Evolutionary conservation across 345 rosid genomes (phyloP).

Genomic region (Populus ilicifolia): DNA sequence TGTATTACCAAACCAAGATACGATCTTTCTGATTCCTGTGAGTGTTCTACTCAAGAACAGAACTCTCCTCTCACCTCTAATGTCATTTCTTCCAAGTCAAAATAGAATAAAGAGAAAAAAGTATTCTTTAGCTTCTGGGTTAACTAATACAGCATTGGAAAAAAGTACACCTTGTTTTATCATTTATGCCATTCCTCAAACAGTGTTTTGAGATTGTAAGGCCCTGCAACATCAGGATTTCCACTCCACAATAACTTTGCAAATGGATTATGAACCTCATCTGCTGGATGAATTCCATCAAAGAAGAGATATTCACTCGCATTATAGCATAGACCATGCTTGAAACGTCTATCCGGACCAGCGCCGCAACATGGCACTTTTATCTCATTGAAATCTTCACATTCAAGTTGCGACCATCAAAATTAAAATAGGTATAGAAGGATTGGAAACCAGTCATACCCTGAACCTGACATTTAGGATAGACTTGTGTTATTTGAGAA

Average conservation of each 20-base stretch:
- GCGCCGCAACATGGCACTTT: too few relatives aligned
- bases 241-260: constrained; percentile 12
- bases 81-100: too few relatives aligned
- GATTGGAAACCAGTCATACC: background rate
- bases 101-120: too few relatives aligned
- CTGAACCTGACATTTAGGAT: background rate
- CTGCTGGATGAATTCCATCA: constrained; percentile 31
- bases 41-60: too few relatives aligned
- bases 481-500: background rate
- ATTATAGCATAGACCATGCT: constrained; percentile 15
- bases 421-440: background rate
- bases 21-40: too few relatives aligned
- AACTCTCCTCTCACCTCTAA: too few relatives aligned
- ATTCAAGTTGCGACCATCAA: background rate
- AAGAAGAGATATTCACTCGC: constrained; percentile 32
- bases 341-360: background rate
- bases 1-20: too few relatives aligned
- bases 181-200: background rate
- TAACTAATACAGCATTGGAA: too few relatives aligned
- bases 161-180: too few relatives aligned
- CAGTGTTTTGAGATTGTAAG: background rate
- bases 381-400: background rate
- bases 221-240: background rate
- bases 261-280: constrained; percentile 6
- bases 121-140: too few relatives aligned